Base-by-base conservation (phyloP, 2,329 filamentous ascomycete genomes). In the Rosellinia necatrix region DNA sequence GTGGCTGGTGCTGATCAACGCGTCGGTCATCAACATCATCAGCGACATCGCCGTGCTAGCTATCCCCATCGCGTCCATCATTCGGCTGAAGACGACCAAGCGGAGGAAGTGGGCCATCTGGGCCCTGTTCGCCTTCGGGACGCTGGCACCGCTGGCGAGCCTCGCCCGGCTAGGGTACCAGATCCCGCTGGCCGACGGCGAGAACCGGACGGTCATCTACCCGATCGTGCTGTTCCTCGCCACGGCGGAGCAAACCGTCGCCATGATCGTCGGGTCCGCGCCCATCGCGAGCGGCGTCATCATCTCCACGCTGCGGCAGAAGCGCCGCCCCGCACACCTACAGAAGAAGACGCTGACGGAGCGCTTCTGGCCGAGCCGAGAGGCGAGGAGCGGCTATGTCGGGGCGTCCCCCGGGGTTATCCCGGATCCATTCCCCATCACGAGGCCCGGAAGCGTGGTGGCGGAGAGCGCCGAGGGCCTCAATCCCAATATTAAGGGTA, bases 11-110 rank as follows among this genome's bases (percentile, higher is more conserved):
- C 32, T 66, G 24, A 53, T 67, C 6, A 53, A 58, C 25, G 62
- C 65, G 19, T 66, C 64, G 5, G 59, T 62, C 13, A 68, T 67
- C 53, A 67, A 69, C 43, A 64, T 69, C 19, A 56, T 68, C 43
- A 66, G 58, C 58, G 66, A 68, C 34, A 42, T 69, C 21, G 59
- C 65, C 4, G 62, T 69, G 30, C 57, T 68, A 1, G 41, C 69
- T 2, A 64, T 72, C 9, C 70, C 70, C 1, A 63, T 68, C 15
- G 63, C 65, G 8, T 67, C 67, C 4, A 60, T 72, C n/a, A 60
- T 64, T 44, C 64, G 66, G 22, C 58, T 73, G 7, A 63, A 70
- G 12, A 66, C 68, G 50, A 63, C 60, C 10, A 40, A 49, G n/a
- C 61, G 52, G 24, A 65, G 64, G 34, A 72, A 71, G 47, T 62